Conservation (phyloP, 2,329 filamentous ascomycete species). For the Penicillium sclerotigenum region DNA sequence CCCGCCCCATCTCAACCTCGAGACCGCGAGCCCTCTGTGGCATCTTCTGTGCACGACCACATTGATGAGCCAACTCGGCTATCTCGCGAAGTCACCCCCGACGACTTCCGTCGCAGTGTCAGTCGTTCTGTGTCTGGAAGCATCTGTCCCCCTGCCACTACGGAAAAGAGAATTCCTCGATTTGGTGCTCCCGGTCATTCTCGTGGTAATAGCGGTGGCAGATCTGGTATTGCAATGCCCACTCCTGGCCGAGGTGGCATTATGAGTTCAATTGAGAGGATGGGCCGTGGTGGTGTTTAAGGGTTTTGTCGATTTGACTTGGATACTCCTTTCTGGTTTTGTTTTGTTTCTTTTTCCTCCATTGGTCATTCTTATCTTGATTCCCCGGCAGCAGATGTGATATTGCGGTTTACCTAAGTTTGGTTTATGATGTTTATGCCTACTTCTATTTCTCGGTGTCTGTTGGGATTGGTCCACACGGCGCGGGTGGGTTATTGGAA, state of each 20-base stretch:
- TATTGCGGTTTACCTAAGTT: neutral
- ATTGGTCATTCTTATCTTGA: neutral
- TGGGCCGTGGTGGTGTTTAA: constrained; percentile 58
- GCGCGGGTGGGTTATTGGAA: neutral
- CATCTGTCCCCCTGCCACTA: constrained; percentile 31
- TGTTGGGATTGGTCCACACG: neutral
- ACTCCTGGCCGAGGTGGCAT: constrained; percentile 58
- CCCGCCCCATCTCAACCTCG: constrained; percentile 9
- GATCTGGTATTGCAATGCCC: constrained; percentile 37
- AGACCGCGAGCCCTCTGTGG: constrained; percentile 18
- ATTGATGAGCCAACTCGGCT: constrained; percentile 13
- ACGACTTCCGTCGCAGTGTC: constrained; percentile 25
- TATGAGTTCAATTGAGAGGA: constrained; percentile 82
- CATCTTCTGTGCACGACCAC: constrained; percentile 11
- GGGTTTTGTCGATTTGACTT: neutral
- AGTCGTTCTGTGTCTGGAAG: constrained; percentile 30
- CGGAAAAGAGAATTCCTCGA: constrained; percentile 32
- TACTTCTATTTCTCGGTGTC: neutral
- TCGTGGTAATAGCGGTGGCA: constrained; percentile 38
- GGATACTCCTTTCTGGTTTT: neutral
- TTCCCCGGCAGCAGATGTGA: neutral
- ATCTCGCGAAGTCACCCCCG: constrained; percentile 15
- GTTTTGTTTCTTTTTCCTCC: neutral
- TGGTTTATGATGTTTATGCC: constrained; percentile 3
- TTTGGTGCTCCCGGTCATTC: constrained; percentile 32